phyloP scores from a whole-genome alignment of 2,329 filamentous ascomycete genomes.

The Xylariaceae sp. region DNA sequence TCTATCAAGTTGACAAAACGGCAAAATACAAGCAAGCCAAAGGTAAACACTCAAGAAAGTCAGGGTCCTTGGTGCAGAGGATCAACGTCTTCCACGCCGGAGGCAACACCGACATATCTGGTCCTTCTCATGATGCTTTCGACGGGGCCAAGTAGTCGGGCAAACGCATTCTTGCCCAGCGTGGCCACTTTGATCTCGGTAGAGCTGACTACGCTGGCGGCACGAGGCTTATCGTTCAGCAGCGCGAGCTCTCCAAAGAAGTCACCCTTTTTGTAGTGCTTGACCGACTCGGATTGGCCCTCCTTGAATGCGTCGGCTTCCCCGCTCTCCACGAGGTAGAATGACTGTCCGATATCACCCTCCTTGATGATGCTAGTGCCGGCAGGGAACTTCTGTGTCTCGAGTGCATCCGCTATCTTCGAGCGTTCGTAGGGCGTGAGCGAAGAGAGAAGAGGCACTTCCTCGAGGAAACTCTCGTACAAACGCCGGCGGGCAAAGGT shows the following conservation, averaged over 20 bases:
- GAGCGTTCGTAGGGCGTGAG: slow-evolving; percentile 90
- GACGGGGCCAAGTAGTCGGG: slow-evolving; percentile 85
- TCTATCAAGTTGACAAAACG: slow-evolving; percentile 9
- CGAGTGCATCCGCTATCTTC: slow-evolving; percentile 95
- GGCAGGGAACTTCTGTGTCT: slow-evolving; percentile 79
- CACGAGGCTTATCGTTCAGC: slow-evolving; percentile 88
- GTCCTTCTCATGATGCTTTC: slow-evolving; percentile 90
- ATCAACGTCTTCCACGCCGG: slow-evolving; percentile 64
- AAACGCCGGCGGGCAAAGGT: slow-evolving; percentile 93
- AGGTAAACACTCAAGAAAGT: slow-evolving; percentile 5
- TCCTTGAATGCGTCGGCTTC: slow-evolving; percentile 83
- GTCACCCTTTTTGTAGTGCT: slow-evolving; percentile 83
- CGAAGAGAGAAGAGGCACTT: slow-evolving; percentile 78
- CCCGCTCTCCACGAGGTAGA: slow-evolving; percentile 85
- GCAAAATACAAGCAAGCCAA: slow-evolving; percentile 10
- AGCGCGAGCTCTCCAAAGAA: slow-evolving; percentile 96
- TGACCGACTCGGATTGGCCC: slow-evolving; percentile 66
- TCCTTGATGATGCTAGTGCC: slow-evolving; percentile 85
- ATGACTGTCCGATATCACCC: slow-evolving; percentile 85
- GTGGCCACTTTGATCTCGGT: slow-evolving; percentile 91
- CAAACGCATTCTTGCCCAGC: slow-evolving; percentile 90
- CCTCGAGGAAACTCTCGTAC: slow-evolving; percentile 95
- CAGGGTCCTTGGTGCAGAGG: slow-evolving; percentile 48
- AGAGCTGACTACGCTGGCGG: slow-evolving; percentile 79
- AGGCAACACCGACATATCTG: slow-evolving; percentile 56